phyloP scores from a whole-genome alignment of 495 filamentous ascomycete species.

The Xylaria intraflava region DNA sequence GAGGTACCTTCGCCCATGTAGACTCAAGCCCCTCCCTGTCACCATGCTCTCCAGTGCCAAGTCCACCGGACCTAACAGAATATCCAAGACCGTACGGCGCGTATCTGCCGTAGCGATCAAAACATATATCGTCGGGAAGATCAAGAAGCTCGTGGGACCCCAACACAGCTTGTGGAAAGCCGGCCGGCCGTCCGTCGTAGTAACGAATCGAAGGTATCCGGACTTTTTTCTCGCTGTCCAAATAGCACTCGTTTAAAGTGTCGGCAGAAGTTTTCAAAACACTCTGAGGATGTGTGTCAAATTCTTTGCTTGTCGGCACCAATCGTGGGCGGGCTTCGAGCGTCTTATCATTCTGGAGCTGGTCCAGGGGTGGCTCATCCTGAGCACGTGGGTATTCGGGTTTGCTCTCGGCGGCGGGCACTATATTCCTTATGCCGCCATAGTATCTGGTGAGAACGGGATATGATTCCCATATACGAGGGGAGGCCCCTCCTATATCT shows the following conservation, averaged over 20 bases:
- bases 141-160: conserved; percentile 77
- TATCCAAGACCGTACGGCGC: conserved; percentile 92
- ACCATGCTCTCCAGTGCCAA: conserved; percentile 70
- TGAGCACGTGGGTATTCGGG: conserved; percentile 68
- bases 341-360: conserved; percentile 23
- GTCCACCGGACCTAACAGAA: conserved; percentile 63
- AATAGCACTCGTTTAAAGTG: conserved; percentile 59
- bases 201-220: conserved; percentile 61
- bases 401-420: conserved; percentile 52
- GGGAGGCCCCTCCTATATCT: conserved; percentile 34
- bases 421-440: conserved; percentile 66
- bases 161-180: conserved; percentile 75
- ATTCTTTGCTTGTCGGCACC: conserved; percentile 46
- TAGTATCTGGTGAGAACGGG: conserved; percentile 77
- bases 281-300: conserved; percentile 36
- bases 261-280: conserved; percentile 22
- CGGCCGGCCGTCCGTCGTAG: conserved; percentile 65
- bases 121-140: conserved; percentile 82
- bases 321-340: conserved; percentile 21
- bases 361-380: conserved; percentile 37
- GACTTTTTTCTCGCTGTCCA: conserved; percentile 57
- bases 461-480: conserved; percentile 73
- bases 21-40: conserved; percentile 67
- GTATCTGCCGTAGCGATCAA: conserved; percentile 82
- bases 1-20: conserved; percentile 60